Evolutionary conservation across 176 grass and related monocot genomes (phyloP).

Genomic region (Elaeis guineensis): DNA sequence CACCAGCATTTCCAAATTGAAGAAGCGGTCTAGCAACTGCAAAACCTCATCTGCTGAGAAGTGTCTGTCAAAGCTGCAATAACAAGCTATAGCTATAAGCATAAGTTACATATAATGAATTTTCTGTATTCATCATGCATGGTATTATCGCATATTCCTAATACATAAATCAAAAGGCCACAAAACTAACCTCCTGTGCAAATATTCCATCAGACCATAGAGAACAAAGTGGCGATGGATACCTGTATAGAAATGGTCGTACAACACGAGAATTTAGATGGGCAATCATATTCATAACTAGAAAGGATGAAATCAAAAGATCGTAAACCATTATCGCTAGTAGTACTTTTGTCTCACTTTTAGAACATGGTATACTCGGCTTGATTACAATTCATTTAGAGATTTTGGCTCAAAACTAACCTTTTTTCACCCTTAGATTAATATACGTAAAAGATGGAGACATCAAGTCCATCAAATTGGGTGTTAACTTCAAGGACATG

Average conservation of each 20-base stretch:
- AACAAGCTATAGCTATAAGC: neutral
- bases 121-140: neutral
- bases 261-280: too few relatives aligned
- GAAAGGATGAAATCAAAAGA: too few relatives aligned
- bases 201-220: slow-evolving; percentile 79
- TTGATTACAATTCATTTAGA: too few relatives aligned
- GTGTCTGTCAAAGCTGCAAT: slow-evolving; percentile 59
- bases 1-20: slow-evolving; percentile 96
- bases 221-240: slow-evolving; percentile 92
- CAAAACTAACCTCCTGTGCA: slow-evolving; percentile 48
- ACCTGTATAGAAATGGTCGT: slow-evolving; percentile 25
- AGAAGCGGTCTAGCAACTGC: slow-evolving; percentile 82
- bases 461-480: too few relatives aligned
- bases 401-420: too few relatives aligned
- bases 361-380: too few relatives aligned
- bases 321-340: too few relatives aligned
- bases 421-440: too few relatives aligned
- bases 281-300: neutral
- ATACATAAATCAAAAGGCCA: neutral
- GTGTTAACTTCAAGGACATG: too few relatives aligned
- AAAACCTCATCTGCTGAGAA: slow-evolving; percentile 81
- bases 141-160: neutral
- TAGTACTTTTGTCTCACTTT: too few relatives aligned
- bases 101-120: neutral
- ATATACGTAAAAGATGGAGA: too few relatives aligned